phyloP scores from a whole-genome alignment of 2,329 filamentous ascomycete genomes.

The Cordyceps cicadae region DNA sequence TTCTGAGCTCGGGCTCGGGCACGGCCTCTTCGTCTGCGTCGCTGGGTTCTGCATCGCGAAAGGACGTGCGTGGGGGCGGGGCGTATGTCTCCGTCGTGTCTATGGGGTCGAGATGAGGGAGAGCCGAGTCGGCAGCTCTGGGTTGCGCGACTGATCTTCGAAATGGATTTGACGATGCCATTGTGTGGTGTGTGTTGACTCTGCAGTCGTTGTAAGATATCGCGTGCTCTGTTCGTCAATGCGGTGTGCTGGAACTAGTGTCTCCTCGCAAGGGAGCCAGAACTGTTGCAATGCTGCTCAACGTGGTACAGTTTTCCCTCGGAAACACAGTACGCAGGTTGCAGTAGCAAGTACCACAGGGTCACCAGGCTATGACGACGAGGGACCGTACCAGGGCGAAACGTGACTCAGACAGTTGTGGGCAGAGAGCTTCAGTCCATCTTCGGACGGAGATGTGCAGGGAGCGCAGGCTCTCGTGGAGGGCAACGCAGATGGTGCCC shows the following conservation, averaged over 20 bases:
- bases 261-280: neutral
- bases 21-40: slow-evolving; percentile 13
- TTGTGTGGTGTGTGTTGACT: slow-evolving; percentile 13
- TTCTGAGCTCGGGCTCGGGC: slow-evolving; percentile 20
- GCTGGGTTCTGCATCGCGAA: slow-evolving; percentile 13
- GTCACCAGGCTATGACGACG: slow-evolving; percentile 10
- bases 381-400: neutral
- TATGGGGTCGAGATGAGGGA: slow-evolving; percentile 23
- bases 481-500: neutral
- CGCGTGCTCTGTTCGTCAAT: neutral
- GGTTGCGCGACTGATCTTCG: slow-evolving; percentile 32
- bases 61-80: slow-evolving; percentile 20
- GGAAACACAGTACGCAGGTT: neutral
- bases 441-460: neutral
- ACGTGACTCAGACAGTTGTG: neutral
- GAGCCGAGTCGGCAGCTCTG: slow-evolving; percentile 16
- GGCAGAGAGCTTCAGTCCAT: neutral
- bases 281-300: neutral
- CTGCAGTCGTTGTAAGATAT: neutral
- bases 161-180: slow-evolving; percentile 43
- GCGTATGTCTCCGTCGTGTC: slow-evolving; percentile 20
- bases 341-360: slow-evolving; percentile 6
- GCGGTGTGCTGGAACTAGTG: neutral
- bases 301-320: neutral
- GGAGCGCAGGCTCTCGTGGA: neutral